Evolutionary conservation across 768 basidiomycete species (phyloP), one percentile per base, ranked within the genome.

Genomic region (Boletellus ananas): DNA sequence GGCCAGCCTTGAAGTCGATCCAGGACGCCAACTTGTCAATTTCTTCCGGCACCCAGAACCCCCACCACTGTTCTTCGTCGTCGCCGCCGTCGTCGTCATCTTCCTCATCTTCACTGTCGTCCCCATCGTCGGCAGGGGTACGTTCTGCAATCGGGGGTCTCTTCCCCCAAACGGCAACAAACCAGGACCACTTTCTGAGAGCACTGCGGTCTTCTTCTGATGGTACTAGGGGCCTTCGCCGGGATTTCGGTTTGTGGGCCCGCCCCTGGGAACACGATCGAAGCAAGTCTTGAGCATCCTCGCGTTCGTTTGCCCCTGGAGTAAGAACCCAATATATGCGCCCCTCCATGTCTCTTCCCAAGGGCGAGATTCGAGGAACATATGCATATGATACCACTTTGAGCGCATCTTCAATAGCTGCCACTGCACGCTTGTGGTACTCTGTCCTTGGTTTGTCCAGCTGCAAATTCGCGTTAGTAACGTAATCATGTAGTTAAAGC

Each of bases 81-180:
- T 70, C 65, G 2, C n/a, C n/a, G n/a, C n/a, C n/a, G n/a, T n/a
- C n/a, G n/a, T 76, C 75, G 0, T 58, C 56, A 0, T 69, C 71
- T 0, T 57, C 62, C 2, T 52, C 49, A 0, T 51, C 51, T 1
- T 63, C 65, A 2, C 62, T 61, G 16, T 59, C 62, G 6, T 56
- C 52, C 9, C 4, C 4, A 25, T 70, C 64, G 6, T 66, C 55
- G 18, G 51, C 43, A 9, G 50, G 43, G 23, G 58, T 65, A 39
- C 66, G 54, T 50, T 67, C 68, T 17, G 63, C 54, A 0, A 51
- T 39, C 0, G 59, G 49, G 17, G 82, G 80, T 52, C 69, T 76
- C 65, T 67, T 78, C 1, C 88, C 88, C 78, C 81, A 87, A 1
- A 89, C 85, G 4, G 78, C 81, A n/a, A 92, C 59, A 62, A 87